Evolutionary conservation across 192 early-diverging fungal species (phyloP), one percentile per base, ranked within the genome.

Genomic region (Podila clonocystis): DNA sequence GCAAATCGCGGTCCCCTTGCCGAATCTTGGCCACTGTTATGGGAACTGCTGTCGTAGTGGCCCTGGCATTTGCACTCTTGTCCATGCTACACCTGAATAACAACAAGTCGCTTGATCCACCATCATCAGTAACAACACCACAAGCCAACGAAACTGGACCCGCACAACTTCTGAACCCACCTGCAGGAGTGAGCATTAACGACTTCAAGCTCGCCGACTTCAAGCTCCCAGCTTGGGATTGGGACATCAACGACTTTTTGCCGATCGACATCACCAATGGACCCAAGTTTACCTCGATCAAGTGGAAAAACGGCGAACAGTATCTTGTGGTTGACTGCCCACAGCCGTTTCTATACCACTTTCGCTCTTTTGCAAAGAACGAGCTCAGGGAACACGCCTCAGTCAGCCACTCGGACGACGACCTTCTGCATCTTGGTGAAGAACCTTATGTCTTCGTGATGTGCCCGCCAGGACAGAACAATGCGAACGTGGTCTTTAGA

Each of bases 401-500:
- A 2, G 20, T 63, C 15, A 65, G 36, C 15, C 64, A 62, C 2
- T 62, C 48, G 7, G 73, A 67, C 9, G 57, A 73, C 11, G 63
- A 73, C 65, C 26, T 72, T 13, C 19, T 80, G 62, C 77, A 28
- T 31, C 29, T 80, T 12, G 63, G 66, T 31, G 12, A 72, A 5
- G 77, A 72, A 24, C 65, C 62, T 3, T 73, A 73, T 45, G 70
- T 80, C n/a, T 80, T 73, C 65, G 77, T 80, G 49, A 61, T 80
- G 20, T 80, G 77, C 19, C 77, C 71, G 13, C 71, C 77, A 7
- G 76, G 76, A 24, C 52, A 20, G 26, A 59, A 79, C 31, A 79
- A 79, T 58, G 65, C 76, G 24, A 79, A 79, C 55, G 2, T 79
- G 17, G 76, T 79, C 34, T 72, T 79, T n/a, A 33, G 76, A 30